Evolutionary conservation across 2,329 filamentous ascomycete species (phyloP).

Genomic region (Tympanopsis confertula): DNA sequence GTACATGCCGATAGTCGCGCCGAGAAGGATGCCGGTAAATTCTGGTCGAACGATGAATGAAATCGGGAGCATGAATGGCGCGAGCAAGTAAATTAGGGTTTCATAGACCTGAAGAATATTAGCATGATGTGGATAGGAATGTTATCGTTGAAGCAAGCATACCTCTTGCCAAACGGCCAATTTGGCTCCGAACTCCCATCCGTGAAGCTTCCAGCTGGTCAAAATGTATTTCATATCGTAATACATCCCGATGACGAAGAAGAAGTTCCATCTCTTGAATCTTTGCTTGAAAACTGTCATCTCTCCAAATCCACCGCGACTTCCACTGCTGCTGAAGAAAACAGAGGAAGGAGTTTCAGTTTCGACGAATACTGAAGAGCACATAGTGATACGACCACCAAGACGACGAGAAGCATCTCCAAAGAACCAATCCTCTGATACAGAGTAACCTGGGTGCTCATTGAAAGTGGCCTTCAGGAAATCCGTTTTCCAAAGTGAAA

Average conservation of each 20-base stretch:
- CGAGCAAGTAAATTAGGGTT: conserved; percentile 29
- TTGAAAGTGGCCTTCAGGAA: conserved; percentile 30
- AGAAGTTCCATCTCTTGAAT: conserved; percentile 38
- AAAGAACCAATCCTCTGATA: conserved; percentile 40
- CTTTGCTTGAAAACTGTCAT: conserved; percentile 39
- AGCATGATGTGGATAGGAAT: not conserved
- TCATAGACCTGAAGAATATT: conserved; percentile 23
- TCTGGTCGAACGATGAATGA: conserved; percentile 24
- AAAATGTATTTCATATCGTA: conserved; percentile 33
- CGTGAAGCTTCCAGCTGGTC: conserved; percentile 31
- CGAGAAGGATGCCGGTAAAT: conserved; percentile 24
- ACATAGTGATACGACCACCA: conserved; percentile 33
- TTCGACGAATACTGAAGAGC: conserved; percentile 34
- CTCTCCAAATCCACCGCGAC: conserved; percentile 35
- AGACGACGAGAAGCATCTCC: conserved; percentile 29
- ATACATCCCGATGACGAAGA: conserved; percentile 34
- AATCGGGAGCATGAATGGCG: conserved; percentile 31
- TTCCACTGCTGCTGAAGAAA: conserved; percentile 24
- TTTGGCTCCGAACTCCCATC: conserved; percentile 35
- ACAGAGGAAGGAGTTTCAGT: conserved; percentile 32
- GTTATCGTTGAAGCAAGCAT: not conserved
- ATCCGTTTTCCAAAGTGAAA: conserved; percentile 33
- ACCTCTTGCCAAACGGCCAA: conserved; percentile 33
- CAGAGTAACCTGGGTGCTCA: conserved; percentile 33
- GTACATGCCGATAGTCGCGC: conserved; percentile 26